These are phyloP conservation scores for Eucalyptus lansdowneana DNA, from an alignment of 345 rosid species.

Conservation along the genomic window DNA sequence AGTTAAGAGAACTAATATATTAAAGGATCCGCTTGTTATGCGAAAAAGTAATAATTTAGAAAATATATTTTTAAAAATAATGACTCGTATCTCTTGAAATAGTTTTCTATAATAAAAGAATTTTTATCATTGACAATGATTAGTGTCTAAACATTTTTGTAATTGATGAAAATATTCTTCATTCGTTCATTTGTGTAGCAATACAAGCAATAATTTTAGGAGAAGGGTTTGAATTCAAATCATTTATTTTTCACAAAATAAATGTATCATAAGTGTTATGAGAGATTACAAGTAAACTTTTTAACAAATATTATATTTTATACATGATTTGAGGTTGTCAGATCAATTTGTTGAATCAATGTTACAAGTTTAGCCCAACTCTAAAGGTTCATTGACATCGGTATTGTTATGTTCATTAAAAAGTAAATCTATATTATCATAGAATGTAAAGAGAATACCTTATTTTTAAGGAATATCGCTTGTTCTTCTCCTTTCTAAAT, in stretches of 20 bases:
- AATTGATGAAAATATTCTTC: background rate
- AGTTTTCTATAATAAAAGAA: background rate
- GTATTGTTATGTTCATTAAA: background rate
- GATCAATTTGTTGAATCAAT: background rate
- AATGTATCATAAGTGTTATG: background rate
- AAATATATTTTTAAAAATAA: background rate
- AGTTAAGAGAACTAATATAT: rapidly evolving
- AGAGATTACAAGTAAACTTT: background rate
- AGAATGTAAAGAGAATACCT: background rate
- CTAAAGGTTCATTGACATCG: background rate
- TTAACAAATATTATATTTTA: background rate
- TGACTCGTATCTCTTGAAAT: background rate
- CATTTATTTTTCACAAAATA: background rate
- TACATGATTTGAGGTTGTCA: background rate
- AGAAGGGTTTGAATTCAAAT: background rate
- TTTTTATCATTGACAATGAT: no score
- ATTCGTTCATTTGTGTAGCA: background rate
- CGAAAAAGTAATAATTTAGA: background rate
- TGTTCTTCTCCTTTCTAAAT: background rate
- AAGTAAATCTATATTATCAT: background rate
- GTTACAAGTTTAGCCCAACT: background rate
- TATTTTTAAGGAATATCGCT: background rate
- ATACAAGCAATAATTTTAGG: background rate
- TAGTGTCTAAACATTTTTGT: background rate
- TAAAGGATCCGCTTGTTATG: background rate